Evolutionary conservation across 2,329 filamentous ascomycete genomes (phyloP).

Genomic region (Sarocladium strictum): DNA sequence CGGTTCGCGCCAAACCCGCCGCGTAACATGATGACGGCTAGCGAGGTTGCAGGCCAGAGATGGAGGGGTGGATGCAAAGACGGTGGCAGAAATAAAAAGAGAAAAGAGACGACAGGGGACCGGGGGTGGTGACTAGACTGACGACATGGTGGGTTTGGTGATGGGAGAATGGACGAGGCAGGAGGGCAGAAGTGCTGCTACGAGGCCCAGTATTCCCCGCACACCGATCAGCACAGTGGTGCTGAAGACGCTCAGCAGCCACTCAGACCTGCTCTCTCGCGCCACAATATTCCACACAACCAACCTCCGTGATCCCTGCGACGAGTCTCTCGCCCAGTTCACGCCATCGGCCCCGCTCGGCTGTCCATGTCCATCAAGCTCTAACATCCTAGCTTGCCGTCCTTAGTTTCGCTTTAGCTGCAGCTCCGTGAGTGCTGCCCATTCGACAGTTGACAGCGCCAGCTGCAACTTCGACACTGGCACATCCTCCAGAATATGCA

Average conservation of each 20-base stretch:
- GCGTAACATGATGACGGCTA: not conserved
- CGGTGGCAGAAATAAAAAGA: not conserved
- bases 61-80: not conserved
- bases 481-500: not conserved
- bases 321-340: not conserved
- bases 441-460: not conserved
- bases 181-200: not conserved
- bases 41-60: not conserved
- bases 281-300: not conserved
- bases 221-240: not conserved
- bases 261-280: not conserved
- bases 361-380: not conserved
- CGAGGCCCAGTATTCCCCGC: not conserved
- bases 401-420: not conserved
- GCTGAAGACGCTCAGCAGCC: not conserved
- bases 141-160: not conserved
- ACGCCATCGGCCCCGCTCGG: not conserved
- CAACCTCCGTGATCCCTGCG: not conserved
- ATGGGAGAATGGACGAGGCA: not conserved
- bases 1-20: not conserved
- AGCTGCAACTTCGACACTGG: not conserved
- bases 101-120: constrained; percentile 2
- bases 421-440: no score
- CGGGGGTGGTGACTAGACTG: not conserved
- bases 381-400: not conserved